phyloP scores from a whole-genome alignment of 2,329 filamentous ascomycete species.

The Nemania sp. region DNA sequence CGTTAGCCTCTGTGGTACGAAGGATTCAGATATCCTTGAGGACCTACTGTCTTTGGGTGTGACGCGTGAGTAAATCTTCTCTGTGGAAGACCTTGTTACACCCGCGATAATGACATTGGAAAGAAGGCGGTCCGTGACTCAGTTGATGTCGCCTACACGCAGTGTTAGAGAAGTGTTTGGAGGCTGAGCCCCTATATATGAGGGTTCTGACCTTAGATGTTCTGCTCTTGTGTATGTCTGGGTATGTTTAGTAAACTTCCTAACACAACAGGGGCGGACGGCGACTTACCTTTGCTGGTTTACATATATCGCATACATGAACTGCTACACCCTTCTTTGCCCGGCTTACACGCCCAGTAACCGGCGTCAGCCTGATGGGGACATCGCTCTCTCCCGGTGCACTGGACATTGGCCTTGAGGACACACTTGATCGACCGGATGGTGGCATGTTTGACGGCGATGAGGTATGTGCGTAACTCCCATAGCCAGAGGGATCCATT shows the following conservation, averaged over 20 bases:
- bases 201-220: slow-evolving; percentile 57
- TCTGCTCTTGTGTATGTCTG: slow-evolving; percentile 67
- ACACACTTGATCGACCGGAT: slow-evolving; percentile 38
- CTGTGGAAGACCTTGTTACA: slow-evolving; percentile 64
- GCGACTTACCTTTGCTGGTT: slow-evolving; percentile 53
- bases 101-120: slow-evolving; percentile 55
- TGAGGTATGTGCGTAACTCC: slow-evolving; percentile 44
- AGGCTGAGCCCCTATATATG: background rate
- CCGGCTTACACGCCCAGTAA: slow-evolving; percentile 60
- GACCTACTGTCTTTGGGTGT: slow-evolving; percentile 57
- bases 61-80: slow-evolving; percentile 63
- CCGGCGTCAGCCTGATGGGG: slow-evolving; percentile 58
- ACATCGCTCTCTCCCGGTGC: slow-evolving; percentile 42
- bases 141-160: slow-evolving; percentile 60
- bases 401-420: slow-evolving; percentile 49
- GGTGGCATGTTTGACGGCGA: slow-evolving; percentile 41
- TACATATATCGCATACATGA: slow-evolving; percentile 58
- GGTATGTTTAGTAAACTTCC: slow-evolving; percentile 29
- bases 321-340: slow-evolving; percentile 65
- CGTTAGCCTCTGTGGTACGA: slow-evolving; percentile 18
- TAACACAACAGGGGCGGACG: background rate
- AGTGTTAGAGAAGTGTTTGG: slow-evolving; percentile 33
- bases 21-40: background rate
- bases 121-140: slow-evolving; percentile 60
- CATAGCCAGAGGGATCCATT: slow-evolving; percentile 50